Evolutionary conservation across 805 yeast species (phyloP).

Genomic region (Ogataea pini): DNA sequence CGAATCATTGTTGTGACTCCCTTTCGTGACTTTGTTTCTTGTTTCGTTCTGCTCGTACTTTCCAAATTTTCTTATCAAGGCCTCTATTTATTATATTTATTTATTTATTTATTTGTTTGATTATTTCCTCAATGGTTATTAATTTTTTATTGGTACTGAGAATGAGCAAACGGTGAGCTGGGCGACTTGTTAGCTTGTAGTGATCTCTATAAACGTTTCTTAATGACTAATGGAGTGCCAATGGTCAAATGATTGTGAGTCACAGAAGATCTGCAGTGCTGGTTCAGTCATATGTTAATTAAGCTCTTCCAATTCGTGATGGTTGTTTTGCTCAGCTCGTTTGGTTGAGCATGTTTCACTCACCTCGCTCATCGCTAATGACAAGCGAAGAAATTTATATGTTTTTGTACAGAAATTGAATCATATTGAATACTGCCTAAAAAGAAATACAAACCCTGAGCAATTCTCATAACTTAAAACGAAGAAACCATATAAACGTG

Average conservation of each 20-base stretch:
- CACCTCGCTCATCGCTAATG: not conserved
- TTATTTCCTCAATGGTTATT: constrained; percentile 15
- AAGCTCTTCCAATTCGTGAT: no score
- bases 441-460: constrained; percentile 6
- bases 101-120: constrained; percentile 16
- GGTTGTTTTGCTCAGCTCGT: no score
- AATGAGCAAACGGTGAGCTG: not conserved
- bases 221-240: no score
- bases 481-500: constrained; percentile 1
- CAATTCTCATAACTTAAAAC: constrained; percentile 5
- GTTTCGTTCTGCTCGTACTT: no score
- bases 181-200: no score
- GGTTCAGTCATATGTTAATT: no score
- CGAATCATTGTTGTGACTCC: no score
- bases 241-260: no score
- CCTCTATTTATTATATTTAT: constrained; percentile 11
- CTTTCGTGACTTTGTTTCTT: no score
- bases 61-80: not conserved
- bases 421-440: constrained; percentile 1
- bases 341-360: not conserved
- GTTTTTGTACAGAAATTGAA: not conserved
- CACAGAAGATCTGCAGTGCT: no score
- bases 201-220: no score
- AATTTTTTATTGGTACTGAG: not conserved
- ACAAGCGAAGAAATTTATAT: no score